Percentiles rank a stretch among this genome's conserved stretches.
Evolutionary conservation across 306 rosid species (phyloP).

Genomic region (Quercus alba): DNA sequence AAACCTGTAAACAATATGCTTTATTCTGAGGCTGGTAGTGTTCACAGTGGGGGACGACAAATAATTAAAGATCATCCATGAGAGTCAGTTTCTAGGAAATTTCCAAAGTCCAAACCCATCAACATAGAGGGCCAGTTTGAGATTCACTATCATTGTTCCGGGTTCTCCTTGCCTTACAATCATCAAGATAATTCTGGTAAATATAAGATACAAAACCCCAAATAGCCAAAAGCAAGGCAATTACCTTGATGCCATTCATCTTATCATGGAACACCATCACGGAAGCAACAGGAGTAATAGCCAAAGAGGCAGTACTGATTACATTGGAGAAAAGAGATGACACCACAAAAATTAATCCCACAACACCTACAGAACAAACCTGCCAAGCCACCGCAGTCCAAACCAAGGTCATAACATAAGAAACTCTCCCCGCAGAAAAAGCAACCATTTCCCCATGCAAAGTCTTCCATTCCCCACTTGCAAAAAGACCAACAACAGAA

Average conservation of each 20-base stretch:
- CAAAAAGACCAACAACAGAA: slow-evolving; percentile 62
- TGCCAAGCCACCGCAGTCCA: slow-evolving; percentile 86
- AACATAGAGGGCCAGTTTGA: slow-evolving; percentile 15
- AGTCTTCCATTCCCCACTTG: slow-evolving; percentile 73
- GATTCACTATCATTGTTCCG: slow-evolving; percentile 21
- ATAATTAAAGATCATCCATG: neutral
- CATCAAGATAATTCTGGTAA: slow-evolving; percentile 84
- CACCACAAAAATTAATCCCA: slow-evolving; percentile 76
- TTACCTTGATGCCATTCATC: slow-evolving; percentile 82
- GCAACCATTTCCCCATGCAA: slow-evolving; percentile 68
- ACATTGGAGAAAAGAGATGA: slow-evolving; percentile 92
- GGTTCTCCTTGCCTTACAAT: slow-evolving; percentile 39
- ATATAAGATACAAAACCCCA: slow-evolving; percentile 79
- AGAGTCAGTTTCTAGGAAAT: neutral
- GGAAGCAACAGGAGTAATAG: slow-evolving; percentile 81
- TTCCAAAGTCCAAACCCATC: neutral
- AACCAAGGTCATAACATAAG: slow-evolving; percentile 73
- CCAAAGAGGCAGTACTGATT: slow-evolving; percentile 81
- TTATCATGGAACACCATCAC: slow-evolving; percentile 73
- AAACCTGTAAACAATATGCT: neutral
- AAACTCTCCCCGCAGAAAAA: slow-evolving; percentile 52
- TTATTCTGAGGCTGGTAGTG: neutral
- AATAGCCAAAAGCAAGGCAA: slow-evolving; percentile 81
- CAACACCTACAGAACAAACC: slow-evolving; percentile 85
- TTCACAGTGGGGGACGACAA: neutral